phyloP scores from a whole-genome alignment of 805 yeast species.

The Jamesozyma piceae region DNA sequence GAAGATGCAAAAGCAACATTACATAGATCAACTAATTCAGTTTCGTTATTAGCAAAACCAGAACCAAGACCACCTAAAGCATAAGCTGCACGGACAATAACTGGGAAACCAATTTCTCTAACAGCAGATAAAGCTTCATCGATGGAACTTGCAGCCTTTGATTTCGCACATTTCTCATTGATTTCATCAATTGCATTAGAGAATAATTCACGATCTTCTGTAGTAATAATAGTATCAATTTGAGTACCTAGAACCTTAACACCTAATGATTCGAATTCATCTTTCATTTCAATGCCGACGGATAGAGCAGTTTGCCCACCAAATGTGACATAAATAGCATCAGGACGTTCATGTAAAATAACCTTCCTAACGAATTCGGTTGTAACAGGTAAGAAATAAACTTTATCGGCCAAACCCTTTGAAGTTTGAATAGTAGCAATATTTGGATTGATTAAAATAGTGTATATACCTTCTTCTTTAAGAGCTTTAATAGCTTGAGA shows the following conservation, averaged over 20 bases:
- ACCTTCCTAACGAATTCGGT: constrained; percentile 95
- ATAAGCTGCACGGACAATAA: constrained; percentile 93
- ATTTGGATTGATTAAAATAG: constrained; percentile 92
- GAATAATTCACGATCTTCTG: constrained; percentile 95
- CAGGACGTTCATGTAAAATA: constrained; percentile 90
- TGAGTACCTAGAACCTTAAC: constrained; percentile 95
- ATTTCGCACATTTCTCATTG: constrained; percentile 89
- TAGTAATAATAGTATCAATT: constrained; percentile 89
- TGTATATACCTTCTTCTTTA: constrained; percentile 95
- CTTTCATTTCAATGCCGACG: constrained; percentile 93
- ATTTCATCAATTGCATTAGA: constrained; percentile 93
- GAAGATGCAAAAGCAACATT: constrained; percentile 88
- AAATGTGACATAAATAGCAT: constrained; percentile 91
- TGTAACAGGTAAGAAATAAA: constrained; percentile 94
- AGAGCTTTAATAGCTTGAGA: constrained; percentile 98
- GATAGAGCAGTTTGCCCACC: constrained; percentile 98
- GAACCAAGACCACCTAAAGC: constrained; percentile 98
- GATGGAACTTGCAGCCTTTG: constrained; percentile 72
- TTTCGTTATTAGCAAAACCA: constrained; percentile 87
- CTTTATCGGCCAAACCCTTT: constrained; percentile 95
- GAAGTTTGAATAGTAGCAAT: constrained; percentile 98
- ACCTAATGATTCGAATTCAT: constrained; percentile 79
- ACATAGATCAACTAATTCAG: constrained; percentile 75
- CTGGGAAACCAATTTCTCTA: constrained; percentile 82
- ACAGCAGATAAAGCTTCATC: constrained; percentile 83